Evolutionary conservation across 2,329 filamentous ascomycete species (phyloP), one percentile per base, ranked within the genome.

Genomic region (Colletotrichum viniferum): DNA sequence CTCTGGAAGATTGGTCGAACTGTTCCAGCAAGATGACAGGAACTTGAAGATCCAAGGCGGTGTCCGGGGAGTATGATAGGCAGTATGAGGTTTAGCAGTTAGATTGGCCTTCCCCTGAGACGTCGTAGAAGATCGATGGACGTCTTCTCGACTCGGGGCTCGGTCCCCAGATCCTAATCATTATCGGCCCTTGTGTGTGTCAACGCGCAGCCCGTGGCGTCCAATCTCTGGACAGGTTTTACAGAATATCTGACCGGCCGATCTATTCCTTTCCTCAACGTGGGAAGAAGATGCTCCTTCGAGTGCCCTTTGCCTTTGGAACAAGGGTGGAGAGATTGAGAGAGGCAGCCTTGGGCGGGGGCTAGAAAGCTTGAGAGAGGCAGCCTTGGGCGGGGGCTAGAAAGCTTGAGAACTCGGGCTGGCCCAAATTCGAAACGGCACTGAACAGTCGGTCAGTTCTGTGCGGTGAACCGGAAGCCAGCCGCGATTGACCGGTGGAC

Each of bases 161-260:
- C 73, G 64, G 63, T 30, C 63, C 58, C 48, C 32, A 26, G n/a
- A 21, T 75, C 30, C 38, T 34, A 64, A 61, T 38, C 32, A 69
- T 30, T 58, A 36, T 55, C 58, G 58, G 28, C 9, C 34, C 58
- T 73, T 58, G 63, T 71, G 38, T 61, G 24, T 73, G 73, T 73
- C 69, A 76, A 76, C 73, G 64, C 69, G 69, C 73, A 73, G 48
- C 26, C 56, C 56, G 73, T 69, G 70, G 73, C 73, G 73, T 73
- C 70, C 58, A 32, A 48, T 52, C 21, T 73, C 61, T 52, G 30
- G 43, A 64, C 58, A 68, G 55, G n/a, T 65, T 36, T 7, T 52
- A 64, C 24, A 36, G 48, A 38, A 68, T 67, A 62, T 32, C 32
- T 66, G 69, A 24, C 36, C 26, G 16, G 62, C 62, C n/a, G 61